Percentiles rank a stretch among this genome's conserved stretches.
phyloP scores from a whole-genome alignment of 306 rosid species.

The Cucurbita maxima region DNA sequence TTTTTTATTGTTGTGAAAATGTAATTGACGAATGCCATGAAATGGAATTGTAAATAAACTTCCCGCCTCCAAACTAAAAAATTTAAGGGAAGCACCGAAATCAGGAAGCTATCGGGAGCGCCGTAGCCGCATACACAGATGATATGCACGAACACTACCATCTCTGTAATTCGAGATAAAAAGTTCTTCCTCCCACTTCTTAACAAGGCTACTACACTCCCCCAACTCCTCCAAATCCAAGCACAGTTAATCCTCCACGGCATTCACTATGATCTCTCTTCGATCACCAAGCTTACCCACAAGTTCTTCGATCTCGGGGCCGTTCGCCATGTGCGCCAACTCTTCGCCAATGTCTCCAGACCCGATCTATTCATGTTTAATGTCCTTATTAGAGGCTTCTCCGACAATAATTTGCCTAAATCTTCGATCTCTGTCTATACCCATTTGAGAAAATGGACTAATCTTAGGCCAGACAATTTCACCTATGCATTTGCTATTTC shows the following conservation, averaged over 20 bases:
- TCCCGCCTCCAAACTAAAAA: background rate
- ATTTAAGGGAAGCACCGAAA: background rate
- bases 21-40: background rate
- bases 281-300: slow-evolving; percentile 74
- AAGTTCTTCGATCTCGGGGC: slow-evolving; percentile 58
- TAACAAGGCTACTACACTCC: slow-evolving; percentile 27
- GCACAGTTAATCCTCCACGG: slow-evolving; percentile 66
- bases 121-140: slow-evolving; percentile 13
- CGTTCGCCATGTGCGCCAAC: slow-evolving; percentile 43
- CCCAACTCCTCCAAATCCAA: slow-evolving; percentile 52
- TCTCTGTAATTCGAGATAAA: slow-evolving; percentile 17
- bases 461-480: slow-evolving; percentile 48
- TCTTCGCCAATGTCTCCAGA: slow-evolving; percentile 43
- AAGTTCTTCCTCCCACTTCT: slow-evolving; percentile 37
- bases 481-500: slow-evolving; percentile 49
- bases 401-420: slow-evolving; percentile 26
- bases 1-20: too few relatives aligned
- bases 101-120: background rate
- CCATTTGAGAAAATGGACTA: slow-evolving; percentile 34
- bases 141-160: slow-evolving; percentile 20
- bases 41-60: background rate
- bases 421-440: slow-evolving; percentile 49
- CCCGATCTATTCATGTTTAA: slow-evolving; percentile 83
- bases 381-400: slow-evolving; percentile 60
- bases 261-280: slow-evolving; percentile 47